Base-by-base conservation (phyloP, 371 early-diverging fungal genomes). In the Actinomortierella wolfii region DNA sequence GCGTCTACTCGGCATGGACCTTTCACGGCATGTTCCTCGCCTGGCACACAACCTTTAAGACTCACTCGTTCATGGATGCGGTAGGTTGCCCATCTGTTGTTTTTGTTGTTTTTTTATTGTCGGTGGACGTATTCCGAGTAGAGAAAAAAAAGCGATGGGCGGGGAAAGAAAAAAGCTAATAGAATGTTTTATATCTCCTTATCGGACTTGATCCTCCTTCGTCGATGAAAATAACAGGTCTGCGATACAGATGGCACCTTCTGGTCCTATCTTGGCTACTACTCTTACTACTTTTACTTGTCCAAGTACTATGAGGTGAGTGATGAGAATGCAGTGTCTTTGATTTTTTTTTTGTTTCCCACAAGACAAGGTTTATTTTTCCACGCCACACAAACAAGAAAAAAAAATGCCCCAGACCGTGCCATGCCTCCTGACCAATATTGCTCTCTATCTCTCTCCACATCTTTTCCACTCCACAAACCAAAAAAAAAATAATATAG, bases 251-350 rank as follows among this genome's bases (percentile, higher is more conserved):
- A 75, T 42, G 76, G 75, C 42, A 68, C 73, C 8, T 69, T 82
- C 69, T 87, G 88, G 87, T 78, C 78, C 56, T 55, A 54, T 13
- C 78, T 88, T 34, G 78, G 76, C 53, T 82, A 82, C 61, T 78
- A 83, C 64, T 75, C 81, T 23, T 89, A 81, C 74, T 81, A 84
- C 63, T 89, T 89, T 61, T 89, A 89, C 78, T 76, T 89, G 63
- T 81, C 81, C 67, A 89, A 89, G 74, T 89, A 82, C 76, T 89
- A 78, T 88, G 63, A 59, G 70, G 79, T 88, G 63, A 59, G 70
- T 58, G 13, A 9, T 0, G 13, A 11, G 18, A 1, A 25, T 25
- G 24, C 0, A 48, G 45, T 8, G 11, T 45, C 11, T 1, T 45
- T 21, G 7, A 45, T 20, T 21, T 18, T 15, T 45, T n/a, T n/a